Percentiles rank a stretch among this genome's conserved stretches.
These are phyloP conservation scores for Aspergillus melleus DNA, from an alignment of 2,329 filamentous ascomycete species.

Conservation along the genomic window DNA sequence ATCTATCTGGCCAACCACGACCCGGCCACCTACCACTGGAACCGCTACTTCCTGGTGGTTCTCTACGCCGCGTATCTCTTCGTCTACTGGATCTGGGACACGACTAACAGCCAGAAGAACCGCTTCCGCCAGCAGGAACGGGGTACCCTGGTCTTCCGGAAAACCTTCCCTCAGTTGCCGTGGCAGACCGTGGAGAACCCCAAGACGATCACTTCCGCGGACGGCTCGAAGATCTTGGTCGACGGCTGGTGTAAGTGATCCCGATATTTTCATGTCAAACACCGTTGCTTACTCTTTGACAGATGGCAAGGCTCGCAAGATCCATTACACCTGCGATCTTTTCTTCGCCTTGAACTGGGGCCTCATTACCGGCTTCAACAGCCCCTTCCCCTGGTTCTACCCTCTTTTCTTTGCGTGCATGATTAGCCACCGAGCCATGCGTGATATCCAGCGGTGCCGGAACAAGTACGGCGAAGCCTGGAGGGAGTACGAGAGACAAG, in stretches of 20 bases:
- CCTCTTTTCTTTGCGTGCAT: conserved; percentile 76
- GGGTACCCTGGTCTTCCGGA: conserved; percentile 67
- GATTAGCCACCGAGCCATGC: conserved; percentile 74
- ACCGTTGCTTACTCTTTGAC: conserved; percentile 16
- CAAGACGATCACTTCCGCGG: conserved; percentile 69
- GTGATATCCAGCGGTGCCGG: conserved; percentile 74
- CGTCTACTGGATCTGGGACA: conserved; percentile 91
- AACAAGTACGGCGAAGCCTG: conserved; percentile 80
- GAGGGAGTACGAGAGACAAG: conserved; percentile 75
- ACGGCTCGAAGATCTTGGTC: conserved; percentile 73
- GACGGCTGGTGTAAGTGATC: conserved; percentile 74
- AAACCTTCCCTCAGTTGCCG: conserved; percentile 85
- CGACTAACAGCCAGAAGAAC: conserved; percentile 91
- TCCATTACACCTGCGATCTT: conserved; percentile 78
- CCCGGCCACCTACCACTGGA: conserved; percentile 75
- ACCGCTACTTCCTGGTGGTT: conserved; percentile 63
- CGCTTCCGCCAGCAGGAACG: conserved; percentile 80
- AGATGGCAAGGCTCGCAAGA: conserved; percentile 73
- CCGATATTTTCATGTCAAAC: background rate
- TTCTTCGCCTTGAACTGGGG: conserved; percentile 79
- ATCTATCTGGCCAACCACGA: conserved; percentile 84
- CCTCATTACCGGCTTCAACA: conserved; percentile 76
- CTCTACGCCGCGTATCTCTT: conserved; percentile 74
- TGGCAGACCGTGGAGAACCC: conserved; percentile 84
- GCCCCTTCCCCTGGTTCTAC: conserved; percentile 88